Base-by-base conservation (phyloP, 2,329 filamentous ascomycete species). In the Aschersonia sp. region DNA sequence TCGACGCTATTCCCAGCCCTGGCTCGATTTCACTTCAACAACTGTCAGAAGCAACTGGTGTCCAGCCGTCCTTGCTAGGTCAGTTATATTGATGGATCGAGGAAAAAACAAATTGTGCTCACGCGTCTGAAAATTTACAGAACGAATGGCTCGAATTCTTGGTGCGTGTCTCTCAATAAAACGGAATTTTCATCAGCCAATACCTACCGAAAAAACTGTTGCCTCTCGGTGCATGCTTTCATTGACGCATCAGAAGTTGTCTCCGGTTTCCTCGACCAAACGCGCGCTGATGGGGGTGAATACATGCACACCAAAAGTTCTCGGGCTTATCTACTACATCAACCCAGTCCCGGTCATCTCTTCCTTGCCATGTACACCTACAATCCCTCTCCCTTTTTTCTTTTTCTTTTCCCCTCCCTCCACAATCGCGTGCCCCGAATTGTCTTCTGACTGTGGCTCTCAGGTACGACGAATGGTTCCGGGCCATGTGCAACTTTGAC, bases 391-490 rank as follows among this genome's bases (percentile, higher is more conserved):
- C 4, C 22, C 4, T 22, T 22, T 22, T 22, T 22, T 22, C 32
- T n/a, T n/a, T 14, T 14, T 1, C 14, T 14, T 14, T 14, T 14
- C 12, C 35, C 12, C 35, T 37, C 35, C 8, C 35, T 9, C 8
- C 35, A 5, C 35, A 37, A 37, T 8, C 8, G 35, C 35, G 2
- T 37, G 8, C 35, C 35, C 8, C 29, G 6, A n/a, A 10, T 12
- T 2, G 30, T 11, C 32, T 30, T 42, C 14, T 45, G 32, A 31
- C 46, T 12, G 9, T 9, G 14, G 2, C 35, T 2, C 22, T 4
- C 41, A 60, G 58, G 58, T 60, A 62, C 40, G 59, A 63, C 44
- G 56, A 61, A 39, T 63, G 58, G 58, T 56, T 62, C 48, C 62
- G 58, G 44, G 56, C 59, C 44, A 60, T 61, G 57, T 51, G 57